Base-by-base conservation (phyloP, 108 stramenopile species). In the Stephanodiscus triporus region DNA sequence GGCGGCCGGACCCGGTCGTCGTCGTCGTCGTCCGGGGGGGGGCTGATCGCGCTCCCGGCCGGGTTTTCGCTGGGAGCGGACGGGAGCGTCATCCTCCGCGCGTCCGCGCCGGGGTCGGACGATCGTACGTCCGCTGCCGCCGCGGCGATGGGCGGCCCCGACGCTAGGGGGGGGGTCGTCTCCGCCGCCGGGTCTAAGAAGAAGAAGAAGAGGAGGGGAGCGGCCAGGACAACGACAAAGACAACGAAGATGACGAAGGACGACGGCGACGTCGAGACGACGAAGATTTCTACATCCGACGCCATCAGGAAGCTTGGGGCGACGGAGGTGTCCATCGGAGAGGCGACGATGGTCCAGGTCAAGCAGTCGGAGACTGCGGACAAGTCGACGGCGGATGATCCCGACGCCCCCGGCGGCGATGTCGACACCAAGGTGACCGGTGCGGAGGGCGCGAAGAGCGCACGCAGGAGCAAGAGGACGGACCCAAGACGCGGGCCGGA, bases 271-370 rank as follows among this genome's bases (percentile, higher is more conserved):
- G 59, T 63, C 40, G 2, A 61, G 14, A 36, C 55, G 13, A 11
- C 20, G 34, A 75, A 82, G 6, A 66, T 76, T 4, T 79, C 88
- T 6, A 76, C 88, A 6, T 85, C 87, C 9, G 89, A 86, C 49
- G 91, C 89, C 23, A 82, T 94, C 61, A 70, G 75, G 47, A 85
- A 82, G 16, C 79, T 94, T 23, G 87, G 87, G 32, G 89, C 84
- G 24, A 86, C 86, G 64, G 91, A 91, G 75, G 93, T 94, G 14
- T 89, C 88, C 45, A 94, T 94, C 63, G 87, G 89, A 14, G 85
- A 87, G 20, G 34, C 81, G 2, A 91, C 93, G 2, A 85, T 69
- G 37, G 88, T 94, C 2, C 83, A 86, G 60, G 82, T 91, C 11
- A 89, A 88, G 63, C 84, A 85, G 16, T 73, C 65, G 0, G 70